Evolutionary conservation across 2,329 filamentous ascomycete species (phyloP).

Genomic region (Clarireedia monteithiana): DNA sequence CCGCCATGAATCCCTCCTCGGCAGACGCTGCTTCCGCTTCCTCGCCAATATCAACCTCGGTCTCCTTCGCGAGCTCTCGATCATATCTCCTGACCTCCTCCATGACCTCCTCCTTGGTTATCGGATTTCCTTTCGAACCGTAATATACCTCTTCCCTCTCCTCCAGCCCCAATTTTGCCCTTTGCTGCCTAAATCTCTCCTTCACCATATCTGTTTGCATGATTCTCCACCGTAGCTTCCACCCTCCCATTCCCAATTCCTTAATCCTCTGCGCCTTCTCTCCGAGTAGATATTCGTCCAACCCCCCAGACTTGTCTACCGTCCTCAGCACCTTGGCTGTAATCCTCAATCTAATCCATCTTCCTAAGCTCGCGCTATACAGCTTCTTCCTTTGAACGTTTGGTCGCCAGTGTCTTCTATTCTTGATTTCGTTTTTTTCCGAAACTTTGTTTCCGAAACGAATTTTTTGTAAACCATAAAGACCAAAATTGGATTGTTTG

Average conservation of each 20-base stretch:
- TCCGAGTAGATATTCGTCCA: constrained; percentile 87
- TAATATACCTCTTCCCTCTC: constrained; percentile 35
- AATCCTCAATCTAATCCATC: constrained; percentile 58
- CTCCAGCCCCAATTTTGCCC: constrained; percentile 57
- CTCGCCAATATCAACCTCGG: constrained; percentile 33
- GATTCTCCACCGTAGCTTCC: constrained; percentile 81
- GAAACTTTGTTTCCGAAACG: constrained; percentile 75
- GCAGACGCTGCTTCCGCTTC: constrained; percentile 32
- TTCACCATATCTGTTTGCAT: constrained; percentile 70
- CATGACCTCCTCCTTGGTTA: constrained; percentile 24
- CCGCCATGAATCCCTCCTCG: constrained; percentile 30
- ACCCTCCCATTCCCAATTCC: constrained; percentile 83
- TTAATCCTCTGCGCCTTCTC: constrained; percentile 69
- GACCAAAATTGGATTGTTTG: constrained; percentile 72
- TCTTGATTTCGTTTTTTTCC: constrained; percentile 60
- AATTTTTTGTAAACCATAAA: constrained; percentile 64
- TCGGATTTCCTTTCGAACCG: constrained; percentile 32
- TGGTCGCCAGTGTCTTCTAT: constrained; percentile 64
- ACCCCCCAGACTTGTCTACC: constrained; percentile 77
- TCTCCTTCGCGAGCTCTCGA: constrained; percentile 36
- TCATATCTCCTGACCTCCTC: constrained; percentile 33
- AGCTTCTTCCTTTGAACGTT: constrained; percentile 60
- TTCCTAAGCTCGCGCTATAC: constrained; percentile 54
- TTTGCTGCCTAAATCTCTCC: constrained; percentile 56
- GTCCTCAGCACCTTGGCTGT: constrained; percentile 63